A percentile compares a stretch with the other conserved stretches of the same genome.
phyloP scores from a whole-genome alignment of 305 asterid genomes.

The Fraxinus sp. region DNA sequence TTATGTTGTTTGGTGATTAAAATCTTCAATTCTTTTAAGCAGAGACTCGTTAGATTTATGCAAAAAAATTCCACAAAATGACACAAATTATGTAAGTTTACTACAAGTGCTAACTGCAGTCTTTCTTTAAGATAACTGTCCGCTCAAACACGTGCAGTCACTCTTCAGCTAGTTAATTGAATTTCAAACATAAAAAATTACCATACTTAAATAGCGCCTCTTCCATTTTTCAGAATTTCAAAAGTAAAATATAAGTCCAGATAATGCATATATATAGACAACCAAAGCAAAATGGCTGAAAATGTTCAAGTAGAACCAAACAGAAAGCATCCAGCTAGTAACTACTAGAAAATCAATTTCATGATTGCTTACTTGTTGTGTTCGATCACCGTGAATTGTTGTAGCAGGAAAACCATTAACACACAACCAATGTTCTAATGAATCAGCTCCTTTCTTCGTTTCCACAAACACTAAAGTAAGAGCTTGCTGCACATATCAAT shows the following conservation, averaged over 20 bases:
- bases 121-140: neutral
- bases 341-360: neutral
- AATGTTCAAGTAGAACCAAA: neutral
- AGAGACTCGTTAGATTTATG: neutral
- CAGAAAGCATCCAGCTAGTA: neutral
- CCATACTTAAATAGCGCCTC: neutral
- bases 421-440: constrained; percentile 67
- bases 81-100: neutral
- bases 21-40: neutral
- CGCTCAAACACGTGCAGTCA: neutral
- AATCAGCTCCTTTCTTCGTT: constrained; percentile 75
- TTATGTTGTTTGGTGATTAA: neutral
- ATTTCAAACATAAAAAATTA: neutral
- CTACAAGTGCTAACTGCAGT: neutral
- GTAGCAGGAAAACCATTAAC: constrained; percentile 70
- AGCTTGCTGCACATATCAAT: constrained; percentile 39
- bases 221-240: neutral
- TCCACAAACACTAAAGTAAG: constrained; percentile 78
- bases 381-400: constrained; percentile 72
- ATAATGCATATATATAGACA: neutral
- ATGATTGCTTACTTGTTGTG: constrained; percentile 45
- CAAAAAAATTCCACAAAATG: neutral
- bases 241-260: neutral
- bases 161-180: neutral
- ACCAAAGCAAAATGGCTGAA: neutral